These are phyloP conservation scores for Terana coerulea DNA, from an alignment of 768 basidiomycete genomes.

Conservation along the genomic window DNA sequence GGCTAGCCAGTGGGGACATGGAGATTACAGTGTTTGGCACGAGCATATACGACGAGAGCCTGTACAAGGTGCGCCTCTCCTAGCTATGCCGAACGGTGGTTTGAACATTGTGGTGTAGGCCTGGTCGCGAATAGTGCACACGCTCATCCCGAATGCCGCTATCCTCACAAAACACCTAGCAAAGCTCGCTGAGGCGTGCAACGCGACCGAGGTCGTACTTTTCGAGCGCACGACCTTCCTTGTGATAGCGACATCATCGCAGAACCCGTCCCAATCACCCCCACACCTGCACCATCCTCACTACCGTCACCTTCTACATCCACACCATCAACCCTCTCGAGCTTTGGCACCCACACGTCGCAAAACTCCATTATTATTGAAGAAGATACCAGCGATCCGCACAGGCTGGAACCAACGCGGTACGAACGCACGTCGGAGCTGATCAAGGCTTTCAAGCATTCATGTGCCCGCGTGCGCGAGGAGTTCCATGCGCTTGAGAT, in stretches of 20 bases:
- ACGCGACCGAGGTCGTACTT: slow-evolving; percentile 89
- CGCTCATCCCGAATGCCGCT: slow-evolving; percentile 91
- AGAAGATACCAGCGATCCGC: slow-evolving; percentile 26
- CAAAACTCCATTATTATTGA: not conserved
- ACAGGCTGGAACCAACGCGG: slow-evolving; percentile 60
- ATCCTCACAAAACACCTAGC: slow-evolving; percentile 84
- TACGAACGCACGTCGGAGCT: slow-evolving; percentile 90
- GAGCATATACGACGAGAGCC: slow-evolving; percentile 94
- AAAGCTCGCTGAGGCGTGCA: slow-evolving; percentile 82
- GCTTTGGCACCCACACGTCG: slow-evolving; percentile 7
- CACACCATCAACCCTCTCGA: slow-evolving; percentile 14
- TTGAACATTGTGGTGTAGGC: slow-evolving; percentile 48
- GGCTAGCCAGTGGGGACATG: slow-evolving; percentile 59
- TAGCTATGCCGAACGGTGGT: not conserved
- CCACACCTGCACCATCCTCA: slow-evolving; percentile 13
- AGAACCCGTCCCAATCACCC: slow-evolving; percentile 39
- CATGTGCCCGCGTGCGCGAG: slow-evolving; percentile 79
- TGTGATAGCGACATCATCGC: slow-evolving; percentile 83
- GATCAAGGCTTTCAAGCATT: slow-evolving; percentile 93
- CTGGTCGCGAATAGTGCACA: slow-evolving; percentile 97
- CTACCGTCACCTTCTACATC: slow-evolving; percentile 22
- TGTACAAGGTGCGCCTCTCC: slow-evolving; percentile 70
- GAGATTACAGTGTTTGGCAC: slow-evolving; percentile 81
- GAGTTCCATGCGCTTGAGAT: slow-evolving; percentile 87
- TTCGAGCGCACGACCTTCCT: slow-evolving; percentile 98